These are phyloP conservation scores for Thymus mandschuricus DNA, from an alignment of 257 asterid species.

Conservation along the genomic window DNA sequence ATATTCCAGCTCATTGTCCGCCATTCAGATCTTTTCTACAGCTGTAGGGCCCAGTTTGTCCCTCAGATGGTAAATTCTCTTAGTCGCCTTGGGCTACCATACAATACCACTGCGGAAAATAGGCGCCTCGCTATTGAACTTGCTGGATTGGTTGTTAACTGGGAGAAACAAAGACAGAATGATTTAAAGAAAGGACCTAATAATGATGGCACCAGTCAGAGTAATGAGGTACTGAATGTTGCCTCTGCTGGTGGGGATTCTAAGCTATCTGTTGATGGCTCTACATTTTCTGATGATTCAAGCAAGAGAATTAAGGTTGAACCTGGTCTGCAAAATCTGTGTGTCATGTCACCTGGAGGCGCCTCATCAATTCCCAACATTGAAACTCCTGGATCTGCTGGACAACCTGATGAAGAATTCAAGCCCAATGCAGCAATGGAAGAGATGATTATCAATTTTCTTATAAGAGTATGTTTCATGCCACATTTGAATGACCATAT, in stretches of 20 bases:
- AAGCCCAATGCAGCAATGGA: slow-evolving; percentile 99
- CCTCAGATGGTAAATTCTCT: slow-evolving; percentile 99
- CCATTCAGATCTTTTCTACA: slow-evolving; percentile 97
- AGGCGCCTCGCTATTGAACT: slow-evolving; percentile 99
- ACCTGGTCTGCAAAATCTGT: slow-evolving; percentile 92
- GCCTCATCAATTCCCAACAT: slow-evolving; percentile 88
- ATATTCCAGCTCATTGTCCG: slow-evolving; percentile 99
- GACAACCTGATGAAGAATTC: slow-evolving; percentile 98
- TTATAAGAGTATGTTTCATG: slow-evolving; percentile 75
- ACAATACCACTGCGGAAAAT: slow-evolving; percentile 91
- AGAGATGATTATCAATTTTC: slow-evolving; percentile 98
- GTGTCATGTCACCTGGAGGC: slow-evolving; percentile 99
- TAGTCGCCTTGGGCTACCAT: slow-evolving; percentile 98
- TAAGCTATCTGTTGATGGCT: slow-evolving; percentile 73
- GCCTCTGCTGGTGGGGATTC: slow-evolving; percentile 62
- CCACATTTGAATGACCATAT: slow-evolving; percentile 28
- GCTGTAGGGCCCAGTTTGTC: slow-evolving; percentile 99
- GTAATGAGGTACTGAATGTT: slow-evolving; percentile 58
- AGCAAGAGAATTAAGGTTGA: slow-evolving; percentile 91
- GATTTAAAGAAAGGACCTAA: slow-evolving; percentile 72
- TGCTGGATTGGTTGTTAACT: slow-evolving; percentile 98
- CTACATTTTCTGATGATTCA: slow-evolving; percentile 88
- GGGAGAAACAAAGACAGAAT: slow-evolving; percentile 97
- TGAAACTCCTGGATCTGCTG: slow-evolving; percentile 91
- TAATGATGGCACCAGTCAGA: slow-evolving; percentile 58